Conservation (phyloP, 176 grass and related monocot species). For the Cocos nucifera region DNA sequence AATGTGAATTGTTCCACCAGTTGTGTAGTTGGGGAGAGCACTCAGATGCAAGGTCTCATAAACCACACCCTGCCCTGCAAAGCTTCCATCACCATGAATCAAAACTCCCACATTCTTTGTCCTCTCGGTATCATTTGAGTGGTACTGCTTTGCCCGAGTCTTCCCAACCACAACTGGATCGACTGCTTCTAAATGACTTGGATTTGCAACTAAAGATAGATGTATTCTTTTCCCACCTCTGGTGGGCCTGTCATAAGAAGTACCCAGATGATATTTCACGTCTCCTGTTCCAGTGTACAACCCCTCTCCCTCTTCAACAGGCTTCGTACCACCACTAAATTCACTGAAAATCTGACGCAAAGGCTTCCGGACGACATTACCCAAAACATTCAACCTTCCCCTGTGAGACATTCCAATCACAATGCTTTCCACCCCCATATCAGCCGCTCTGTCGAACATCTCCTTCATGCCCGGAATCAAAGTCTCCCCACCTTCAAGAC, state of each 20-base stretch:
- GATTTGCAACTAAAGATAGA: slow-evolving; percentile 28
- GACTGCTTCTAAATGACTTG: slow-evolving; percentile 34
- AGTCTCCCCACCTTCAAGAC: slow-evolving; percentile 39
- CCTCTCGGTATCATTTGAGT: slow-evolving; percentile 15
- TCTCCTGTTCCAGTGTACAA: slow-evolving; percentile 42
- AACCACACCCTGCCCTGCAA: slow-evolving; percentile 21
- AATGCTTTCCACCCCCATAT: slow-evolving; percentile 42
- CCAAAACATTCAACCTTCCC: slow-evolving; percentile 29
- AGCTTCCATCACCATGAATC: slow-evolving; percentile 24
- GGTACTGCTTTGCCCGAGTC: slow-evolving; percentile 34
- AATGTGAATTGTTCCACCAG: slow-evolving; percentile 28
- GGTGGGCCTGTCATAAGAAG: slow-evolving; percentile 31
- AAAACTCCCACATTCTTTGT: slow-evolving; percentile 16
- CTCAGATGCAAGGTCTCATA: slow-evolving; percentile 22
- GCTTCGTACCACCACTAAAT: slow-evolving; percentile 37
- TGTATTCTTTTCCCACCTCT: slow-evolving; percentile 31
- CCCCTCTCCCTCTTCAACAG: slow-evolving; percentile 25
- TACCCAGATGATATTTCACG: slow-evolving; percentile 39
- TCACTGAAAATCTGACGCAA: slow-evolving; percentile 40
- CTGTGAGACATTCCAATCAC: slow-evolving; percentile 48
- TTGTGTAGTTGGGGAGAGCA: slow-evolving; percentile 24
- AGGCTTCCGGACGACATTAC: slow-evolving; percentile 39
- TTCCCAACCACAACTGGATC: slow-evolving; percentile 35
- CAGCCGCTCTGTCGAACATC: slow-evolving; percentile 38
- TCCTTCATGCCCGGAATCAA: slow-evolving; percentile 46